Conservation (phyloP, 352 stramenopile species). For the Phytophthora pisi region DNA sequence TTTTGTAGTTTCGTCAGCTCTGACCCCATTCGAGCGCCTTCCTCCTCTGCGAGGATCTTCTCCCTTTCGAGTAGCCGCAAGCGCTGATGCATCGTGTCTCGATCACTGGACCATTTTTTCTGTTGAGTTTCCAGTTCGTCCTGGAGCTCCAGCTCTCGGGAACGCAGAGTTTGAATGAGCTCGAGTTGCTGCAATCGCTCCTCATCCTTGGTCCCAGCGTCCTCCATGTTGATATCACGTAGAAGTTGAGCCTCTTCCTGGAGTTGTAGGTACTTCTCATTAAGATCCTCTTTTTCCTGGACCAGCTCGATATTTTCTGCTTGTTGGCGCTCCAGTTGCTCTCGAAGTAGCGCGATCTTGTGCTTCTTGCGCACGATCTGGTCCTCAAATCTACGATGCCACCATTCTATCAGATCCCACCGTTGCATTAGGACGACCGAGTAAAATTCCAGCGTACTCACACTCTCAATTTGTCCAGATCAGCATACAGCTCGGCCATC, state of each 20-base stretch:
- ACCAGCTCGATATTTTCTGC: constrained; percentile 57
- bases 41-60: constrained; percentile 48
- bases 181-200: constrained; percentile 68
- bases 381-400: constrained; percentile 36
- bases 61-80: constrained; percentile 64
- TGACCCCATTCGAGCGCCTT: constrained; percentile 25
- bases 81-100: constrained; percentile 53
- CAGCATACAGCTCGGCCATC: constrained; percentile 57
- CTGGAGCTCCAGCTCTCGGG: constrained; percentile 57
- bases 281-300: constrained; percentile 54
- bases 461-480: constrained; percentile 61
- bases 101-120: constrained; percentile 59
- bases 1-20: constrained; percentile 35
- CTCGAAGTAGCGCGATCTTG: constrained; percentile 41
- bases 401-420: background rate
- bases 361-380: constrained; percentile 43
- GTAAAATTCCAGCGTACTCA: constrained; percentile 13
- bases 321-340: constrained; percentile 53
- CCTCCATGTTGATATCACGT: constrained; percentile 50
- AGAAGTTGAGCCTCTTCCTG: constrained; percentile 68
- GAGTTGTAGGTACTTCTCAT: constrained; percentile 49
- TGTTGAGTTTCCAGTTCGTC: constrained; percentile 64
- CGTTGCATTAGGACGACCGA: background rate
- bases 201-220: constrained; percentile 56
- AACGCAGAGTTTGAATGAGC: constrained; percentile 53